Evolutionary conservation across 345 rosid species (phyloP), one percentile per base, ranked within the genome.

Genomic region (Populus deltoides): DNA sequence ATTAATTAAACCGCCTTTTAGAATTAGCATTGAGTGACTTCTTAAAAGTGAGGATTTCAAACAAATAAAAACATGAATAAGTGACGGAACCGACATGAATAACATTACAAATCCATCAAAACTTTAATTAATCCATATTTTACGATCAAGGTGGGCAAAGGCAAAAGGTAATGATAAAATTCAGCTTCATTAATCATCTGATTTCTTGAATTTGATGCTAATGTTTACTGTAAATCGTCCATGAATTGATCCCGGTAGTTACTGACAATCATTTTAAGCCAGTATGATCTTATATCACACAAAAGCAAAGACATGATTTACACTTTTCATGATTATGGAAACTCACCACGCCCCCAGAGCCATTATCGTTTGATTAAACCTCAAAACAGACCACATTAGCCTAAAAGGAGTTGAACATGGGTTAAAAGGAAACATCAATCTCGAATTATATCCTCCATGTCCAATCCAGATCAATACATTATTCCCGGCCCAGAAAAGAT

Each of bases 391-490:
- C 81, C 51, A 59, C 36, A 25, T 70, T 70, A 33, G 38, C 73
- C 66, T 70, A 9, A 77, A 77, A 70, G 73, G 5, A 31, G 77
- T 12, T 76, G 68, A 66, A 68, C 70, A 41, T 7, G 17, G 35
- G 68, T 59, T 6, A 66, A 69, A 6, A 7, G 47, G 45, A 9
- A 67, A 75, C 27, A 68, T 62, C 53, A 11, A 63, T 63, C 57
- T 74, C 61, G 59, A 82, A 45, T 59, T 76, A 68, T 38, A 76
- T 12, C 36, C 69, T 6, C 38, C 55, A 53, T 18, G 39, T 68
- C 43, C 16, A 75, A 25, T 78, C 74, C 85, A 80, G 87, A 85
- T 83, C 84, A 75, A 77, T 72, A 66, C 66, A 36, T 45, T 57
- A 43, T 29, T 66, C 67, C 53, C 66, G 1, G 53, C 55, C 73